phyloP scores from a whole-genome alignment of 768 basidiomycete species.

The Amanita jacksonii region DNA sequence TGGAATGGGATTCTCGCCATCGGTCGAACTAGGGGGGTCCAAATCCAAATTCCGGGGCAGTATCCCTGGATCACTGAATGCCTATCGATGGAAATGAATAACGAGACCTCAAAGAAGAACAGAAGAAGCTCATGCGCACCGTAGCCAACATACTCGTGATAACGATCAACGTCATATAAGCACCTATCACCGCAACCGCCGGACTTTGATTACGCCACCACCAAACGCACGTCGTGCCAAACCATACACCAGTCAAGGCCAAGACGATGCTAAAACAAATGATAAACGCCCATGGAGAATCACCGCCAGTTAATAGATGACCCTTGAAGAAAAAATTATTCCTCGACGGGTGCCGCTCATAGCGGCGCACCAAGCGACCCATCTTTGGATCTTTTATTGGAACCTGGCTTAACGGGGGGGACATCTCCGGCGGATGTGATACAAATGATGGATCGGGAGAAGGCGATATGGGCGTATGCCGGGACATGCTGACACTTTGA shows the following conservation, averaged over 20 bases:
- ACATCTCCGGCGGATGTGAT: constrained; percentile 17
- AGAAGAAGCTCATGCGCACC: constrained; percentile 30
- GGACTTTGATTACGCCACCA: constrained; percentile 80
- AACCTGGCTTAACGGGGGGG: constrained; percentile 26
- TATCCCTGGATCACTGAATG: constrained; percentile 80
- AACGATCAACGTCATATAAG: constrained; percentile 49
- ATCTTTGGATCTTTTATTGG: constrained; percentile 28
- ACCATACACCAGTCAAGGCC: constrained; percentile 70
- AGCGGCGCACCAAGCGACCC: constrained; percentile 39
- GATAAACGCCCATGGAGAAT: constrained; percentile 76
- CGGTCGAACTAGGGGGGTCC: constrained; percentile 69
- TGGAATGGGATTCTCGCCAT: constrained; percentile 52
- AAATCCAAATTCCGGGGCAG: constrained; percentile 82
- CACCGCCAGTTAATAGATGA: constrained; percentile 73
- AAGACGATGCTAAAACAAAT: constrained; percentile 52
- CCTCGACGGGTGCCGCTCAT: constrained; percentile 57
- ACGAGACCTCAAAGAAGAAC: constrained; percentile 1
- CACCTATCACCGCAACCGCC: constrained; percentile 49
- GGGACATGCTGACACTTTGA: constrained; percentile 10
- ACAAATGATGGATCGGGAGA: constrained; percentile 28
- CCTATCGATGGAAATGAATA: constrained; percentile 29
- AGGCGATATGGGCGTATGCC: constrained; percentile 15
- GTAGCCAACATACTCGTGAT: constrained; percentile 71
- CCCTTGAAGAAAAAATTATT: constrained; percentile 74
- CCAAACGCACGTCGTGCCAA: constrained; percentile 82